Evolutionary conservation across 2,329 filamentous ascomycete species (phyloP).

Genomic region (Leptographium galeiforme): DNA sequence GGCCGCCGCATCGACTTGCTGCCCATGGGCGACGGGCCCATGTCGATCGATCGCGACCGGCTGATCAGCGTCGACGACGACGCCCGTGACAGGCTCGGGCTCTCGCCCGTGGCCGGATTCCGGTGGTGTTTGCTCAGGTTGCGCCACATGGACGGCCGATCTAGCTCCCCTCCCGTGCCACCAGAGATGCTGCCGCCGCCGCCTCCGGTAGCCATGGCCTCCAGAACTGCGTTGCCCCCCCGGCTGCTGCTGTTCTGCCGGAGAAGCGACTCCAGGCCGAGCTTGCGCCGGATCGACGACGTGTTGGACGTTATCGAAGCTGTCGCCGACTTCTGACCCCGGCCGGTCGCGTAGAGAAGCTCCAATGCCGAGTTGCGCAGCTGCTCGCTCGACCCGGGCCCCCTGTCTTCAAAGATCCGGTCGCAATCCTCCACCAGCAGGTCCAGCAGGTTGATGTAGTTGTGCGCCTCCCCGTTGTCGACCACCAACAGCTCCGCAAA

Average conservation of each 20-base stretch:
- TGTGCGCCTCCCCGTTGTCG: constrained; percentile 50
- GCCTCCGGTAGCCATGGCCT: constrained; percentile 1
- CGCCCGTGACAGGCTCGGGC: constrained; percentile 51
- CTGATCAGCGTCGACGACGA: constrained; percentile 30
- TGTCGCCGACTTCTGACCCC: constrained; percentile 42
- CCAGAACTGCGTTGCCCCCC: background rate
- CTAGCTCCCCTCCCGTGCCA: constrained; percentile 30
- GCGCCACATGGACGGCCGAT: constrained; percentile 69
- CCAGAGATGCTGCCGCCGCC: background rate
- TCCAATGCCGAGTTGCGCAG: constrained; percentile 38
- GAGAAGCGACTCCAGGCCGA: constrained; percentile 64
- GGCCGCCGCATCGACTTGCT: constrained; percentile 36
- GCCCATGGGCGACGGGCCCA: constrained; percentile 31
- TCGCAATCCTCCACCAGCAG: constrained; percentile 82
- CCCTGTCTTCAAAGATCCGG: constrained; percentile 61
- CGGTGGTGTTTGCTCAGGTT: constrained; percentile 72
- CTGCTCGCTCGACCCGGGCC: constrained; percentile 23
- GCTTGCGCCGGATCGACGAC: constrained; percentile 72
- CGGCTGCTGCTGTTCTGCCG: constrained; percentile 63
- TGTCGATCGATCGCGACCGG: constrained; percentile 68
- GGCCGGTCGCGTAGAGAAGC: constrained; percentile 39
- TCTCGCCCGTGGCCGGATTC: constrained; percentile 43
- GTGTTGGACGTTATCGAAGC: constrained; percentile 75
- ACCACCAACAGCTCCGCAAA: constrained; percentile 79
- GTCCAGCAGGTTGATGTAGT: constrained; percentile 81